phyloP scores from a whole-genome alignment of 225 moss, liverwort and hornwort species.

The Bryum argenteum region DNA sequence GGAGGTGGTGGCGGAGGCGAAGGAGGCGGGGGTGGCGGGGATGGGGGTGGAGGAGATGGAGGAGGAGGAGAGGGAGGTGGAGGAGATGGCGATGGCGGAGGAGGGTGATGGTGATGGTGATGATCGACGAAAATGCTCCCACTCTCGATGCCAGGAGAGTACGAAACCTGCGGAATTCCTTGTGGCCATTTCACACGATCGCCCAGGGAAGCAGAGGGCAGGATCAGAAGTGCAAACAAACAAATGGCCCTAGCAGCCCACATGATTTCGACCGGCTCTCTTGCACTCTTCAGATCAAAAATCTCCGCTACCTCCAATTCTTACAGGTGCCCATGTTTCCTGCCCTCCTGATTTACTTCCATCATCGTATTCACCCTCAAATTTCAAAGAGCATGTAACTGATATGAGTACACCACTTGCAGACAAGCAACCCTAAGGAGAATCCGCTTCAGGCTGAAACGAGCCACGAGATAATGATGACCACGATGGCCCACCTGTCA shows the following conservation, averaged over 20 bases:
- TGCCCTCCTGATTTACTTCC: background rate
- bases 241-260: constrained; percentile 9
- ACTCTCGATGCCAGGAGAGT: constrained; percentile 8
- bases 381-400: background rate
- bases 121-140: constrained; percentile 3
- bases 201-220: constrained; percentile 24
- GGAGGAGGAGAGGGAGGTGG: constrained; percentile 15
- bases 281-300: background rate
- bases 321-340: background rate
- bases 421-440: background rate
- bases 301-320: background rate
- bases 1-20: constrained; percentile 31
- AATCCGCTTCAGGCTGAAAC: background rate
- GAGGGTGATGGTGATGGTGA: constrained; percentile 28
- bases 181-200: constrained; percentile 1
- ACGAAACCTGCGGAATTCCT: constrained; percentile 17
- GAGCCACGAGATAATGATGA: background rate
- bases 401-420: background rate
- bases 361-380: background rate
- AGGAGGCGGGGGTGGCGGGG: constrained; percentile 19
- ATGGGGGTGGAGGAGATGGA: background rate
- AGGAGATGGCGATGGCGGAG: constrained; percentile 20
- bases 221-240: constrained; percentile 12
- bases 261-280: constrained; percentile 14
- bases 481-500: constrained; percentile 1